Conservation (phyloP, 257 asterid genomes). For the Lycium barbarum region DNA sequence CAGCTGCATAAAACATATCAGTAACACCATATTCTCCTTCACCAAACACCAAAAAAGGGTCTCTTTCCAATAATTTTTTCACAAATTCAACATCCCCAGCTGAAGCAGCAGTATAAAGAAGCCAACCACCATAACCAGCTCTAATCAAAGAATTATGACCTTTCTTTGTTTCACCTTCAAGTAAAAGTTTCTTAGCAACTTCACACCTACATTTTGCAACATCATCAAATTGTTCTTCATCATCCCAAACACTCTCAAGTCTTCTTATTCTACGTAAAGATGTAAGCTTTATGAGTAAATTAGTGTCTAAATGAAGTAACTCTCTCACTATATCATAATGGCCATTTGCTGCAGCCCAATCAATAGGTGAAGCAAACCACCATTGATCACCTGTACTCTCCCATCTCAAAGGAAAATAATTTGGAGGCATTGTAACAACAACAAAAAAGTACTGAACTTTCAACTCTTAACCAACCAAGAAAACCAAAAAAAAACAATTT, state of each 20-base stretch:
- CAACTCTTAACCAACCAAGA: background rate
- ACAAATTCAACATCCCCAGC: constrained; percentile 79
- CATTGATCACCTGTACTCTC: constrained; percentile 90
- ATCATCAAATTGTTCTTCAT: constrained; percentile 55
- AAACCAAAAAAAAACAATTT: background rate
- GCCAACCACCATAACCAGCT: constrained; percentile 99
- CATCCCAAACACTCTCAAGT: constrained; percentile 93
- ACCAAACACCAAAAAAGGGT: constrained; percentile 84
- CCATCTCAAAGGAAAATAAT: constrained; percentile 79
- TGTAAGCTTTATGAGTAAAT: constrained; percentile 80
- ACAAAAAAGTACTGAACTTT: background rate
- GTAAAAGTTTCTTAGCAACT: constrained; percentile 72
- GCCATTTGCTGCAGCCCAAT: constrained; percentile 97
- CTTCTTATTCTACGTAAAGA: constrained; percentile 82
- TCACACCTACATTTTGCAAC: constrained; percentile 71
- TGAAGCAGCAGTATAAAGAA: constrained; percentile 86
- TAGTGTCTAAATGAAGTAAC: constrained; percentile 78
- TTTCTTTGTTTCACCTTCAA: constrained; percentile 55
- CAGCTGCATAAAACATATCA: constrained; percentile 83
- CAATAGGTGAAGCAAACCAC: constrained; percentile 99
- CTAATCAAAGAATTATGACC: constrained; percentile 72
- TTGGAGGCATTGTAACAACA: constrained; percentile 48
- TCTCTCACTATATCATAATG: constrained; percentile 85
- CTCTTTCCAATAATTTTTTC: constrained; percentile 61
- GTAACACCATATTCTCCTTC: constrained; percentile 94